Percentiles rank a stretch among this genome's conserved stretches.
phyloP scores from a whole-genome alignment of 768 basidiomycete genomes.

The Lactarius indigo region DNA sequence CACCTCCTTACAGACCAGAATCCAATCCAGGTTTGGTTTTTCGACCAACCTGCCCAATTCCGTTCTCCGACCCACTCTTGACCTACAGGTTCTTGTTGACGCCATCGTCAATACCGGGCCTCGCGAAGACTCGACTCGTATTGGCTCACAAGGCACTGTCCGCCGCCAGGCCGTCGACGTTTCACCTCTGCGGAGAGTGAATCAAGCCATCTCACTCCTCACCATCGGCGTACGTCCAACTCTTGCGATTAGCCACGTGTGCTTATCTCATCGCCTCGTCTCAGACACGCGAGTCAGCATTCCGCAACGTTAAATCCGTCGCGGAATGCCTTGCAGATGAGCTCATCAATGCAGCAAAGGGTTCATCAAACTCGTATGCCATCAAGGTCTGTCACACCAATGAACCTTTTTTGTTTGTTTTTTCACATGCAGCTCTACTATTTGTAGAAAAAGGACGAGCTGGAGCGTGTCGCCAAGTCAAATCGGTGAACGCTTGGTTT shows the following conservation, averaged over 20 bases:
- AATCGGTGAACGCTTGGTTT: slow-evolving; percentile 74
- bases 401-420: not conserved
- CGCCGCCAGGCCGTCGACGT: slow-evolving; percentile 99
- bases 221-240: slow-evolving; percentile 81
- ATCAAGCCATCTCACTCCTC: slow-evolving; percentile 93
- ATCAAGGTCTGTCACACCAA: slow-evolving; percentile 73
- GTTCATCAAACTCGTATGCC: slow-evolving; percentile 99
- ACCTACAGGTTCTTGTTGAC: slow-evolving; percentile 82
- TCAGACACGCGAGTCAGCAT: slow-evolving; percentile 98
- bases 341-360: slow-evolving; percentile 99
- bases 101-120: slow-evolving; percentile 99
- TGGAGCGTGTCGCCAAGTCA: slow-evolving; percentile 99
- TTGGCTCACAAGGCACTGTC: slow-evolving; percentile 99
- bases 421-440: not conserved
- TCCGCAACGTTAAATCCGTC: slow-evolving; percentile 99
- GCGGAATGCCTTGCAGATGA: slow-evolving; percentile 99
- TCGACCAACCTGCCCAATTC: not conserved
- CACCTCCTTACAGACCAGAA: slow-evolving; percentile 99
- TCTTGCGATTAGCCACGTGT: not conserved
- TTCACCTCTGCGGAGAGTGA: slow-evolving; percentile 95
- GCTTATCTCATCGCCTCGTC: not conserved
- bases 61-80: not conserved
- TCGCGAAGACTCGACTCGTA: slow-evolving; percentile 99
- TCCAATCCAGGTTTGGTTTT: slow-evolving; percentile 82
- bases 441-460: slow-evolving; percentile 93